Conservation (phyloP, 129 eudicot species). For the carrot (Daucus carota) region DNA sequence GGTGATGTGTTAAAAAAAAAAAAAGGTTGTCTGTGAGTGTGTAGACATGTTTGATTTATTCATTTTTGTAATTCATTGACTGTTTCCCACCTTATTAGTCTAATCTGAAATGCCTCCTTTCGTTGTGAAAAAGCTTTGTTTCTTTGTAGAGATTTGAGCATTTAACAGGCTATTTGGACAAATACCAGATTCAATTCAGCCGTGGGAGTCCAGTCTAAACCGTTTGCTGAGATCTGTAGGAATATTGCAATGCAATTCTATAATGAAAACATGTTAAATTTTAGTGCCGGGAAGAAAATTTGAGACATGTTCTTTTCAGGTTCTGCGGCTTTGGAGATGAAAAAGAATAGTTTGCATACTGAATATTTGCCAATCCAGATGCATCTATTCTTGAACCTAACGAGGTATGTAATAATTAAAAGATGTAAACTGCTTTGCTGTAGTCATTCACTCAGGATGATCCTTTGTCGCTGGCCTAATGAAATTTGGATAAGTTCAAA, state of each 20-base stretch:
- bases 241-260: background rate
- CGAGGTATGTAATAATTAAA: constrained; percentile 31
- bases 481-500: constrained; percentile 30
- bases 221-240: too few species aligned
- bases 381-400: constrained; percentile 26
- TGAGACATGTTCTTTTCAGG: constrained; percentile 3
- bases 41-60: too few species aligned
- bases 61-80: too few species aligned
- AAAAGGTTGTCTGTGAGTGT: too few species aligned
- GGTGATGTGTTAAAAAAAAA: too few species aligned
- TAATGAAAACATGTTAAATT: background rate
- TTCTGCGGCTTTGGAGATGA: constrained; percentile 27
- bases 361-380: constrained; percentile 27
- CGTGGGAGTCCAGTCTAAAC: too few species aligned
- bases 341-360: constrained; percentile 19
- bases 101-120: too few species aligned
- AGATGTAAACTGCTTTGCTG: background rate
- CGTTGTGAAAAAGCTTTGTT: too few species aligned
- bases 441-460: background rate
- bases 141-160: too few species aligned
- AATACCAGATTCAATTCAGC: too few species aligned
- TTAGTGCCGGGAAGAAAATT: background rate
- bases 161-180: too few species aligned
- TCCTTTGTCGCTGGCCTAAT: background rate
- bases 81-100: too few species aligned